phyloP scores from a whole-genome alignment of 176 grass and related monocot genomes.

The Raddia distichophylla region DNA sequence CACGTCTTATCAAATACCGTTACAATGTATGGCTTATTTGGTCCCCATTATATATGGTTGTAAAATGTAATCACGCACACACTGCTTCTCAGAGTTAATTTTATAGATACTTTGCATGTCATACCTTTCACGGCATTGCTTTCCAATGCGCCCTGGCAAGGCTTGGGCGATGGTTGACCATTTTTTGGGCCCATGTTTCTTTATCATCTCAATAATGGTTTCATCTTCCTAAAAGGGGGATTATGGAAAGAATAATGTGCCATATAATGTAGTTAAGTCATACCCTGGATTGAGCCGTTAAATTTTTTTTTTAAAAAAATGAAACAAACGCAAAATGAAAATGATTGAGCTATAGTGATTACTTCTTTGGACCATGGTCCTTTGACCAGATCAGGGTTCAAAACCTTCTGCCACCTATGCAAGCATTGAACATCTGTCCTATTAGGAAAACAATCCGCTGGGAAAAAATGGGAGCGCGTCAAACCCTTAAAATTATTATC shows the following conservation, averaged over 20 bases:
- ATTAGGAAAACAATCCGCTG: constrained; percentile 88
- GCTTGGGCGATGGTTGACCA: constrained; percentile 92
- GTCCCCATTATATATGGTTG: too few species aligned
- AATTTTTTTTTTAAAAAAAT: not conserved
- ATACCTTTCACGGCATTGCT: constrained; percentile 96
- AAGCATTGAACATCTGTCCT: constrained; percentile 94
- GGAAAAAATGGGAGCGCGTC: constrained; percentile 34
- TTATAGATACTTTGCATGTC: constrained; percentile 20
- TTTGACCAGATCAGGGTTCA: constrained; percentile 90
- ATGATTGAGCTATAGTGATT: constrained; percentile 20
- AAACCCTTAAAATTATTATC: constrained; percentile 1
- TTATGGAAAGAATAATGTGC: constrained; percentile 22
- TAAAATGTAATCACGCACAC: not conserved
- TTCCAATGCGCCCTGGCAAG: constrained; percentile 90
- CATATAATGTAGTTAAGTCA: constrained; percentile 27
- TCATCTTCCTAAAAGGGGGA: constrained; percentile 77
- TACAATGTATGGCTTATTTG: too few species aligned
- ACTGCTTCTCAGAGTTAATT: not conserved
- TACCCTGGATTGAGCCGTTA: not conserved
- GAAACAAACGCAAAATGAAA: constrained; percentile 16
- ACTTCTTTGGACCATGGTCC: constrained; percentile 97
- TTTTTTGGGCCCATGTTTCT: constrained; percentile 78
- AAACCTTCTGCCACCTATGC: constrained; percentile 94
- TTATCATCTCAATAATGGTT: constrained; percentile 82
- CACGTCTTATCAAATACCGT: too few species aligned